Evolutionary conservation across 2,329 filamentous ascomycete genomes (phyloP).

Genomic region (Exophiala spinifera): DNA sequence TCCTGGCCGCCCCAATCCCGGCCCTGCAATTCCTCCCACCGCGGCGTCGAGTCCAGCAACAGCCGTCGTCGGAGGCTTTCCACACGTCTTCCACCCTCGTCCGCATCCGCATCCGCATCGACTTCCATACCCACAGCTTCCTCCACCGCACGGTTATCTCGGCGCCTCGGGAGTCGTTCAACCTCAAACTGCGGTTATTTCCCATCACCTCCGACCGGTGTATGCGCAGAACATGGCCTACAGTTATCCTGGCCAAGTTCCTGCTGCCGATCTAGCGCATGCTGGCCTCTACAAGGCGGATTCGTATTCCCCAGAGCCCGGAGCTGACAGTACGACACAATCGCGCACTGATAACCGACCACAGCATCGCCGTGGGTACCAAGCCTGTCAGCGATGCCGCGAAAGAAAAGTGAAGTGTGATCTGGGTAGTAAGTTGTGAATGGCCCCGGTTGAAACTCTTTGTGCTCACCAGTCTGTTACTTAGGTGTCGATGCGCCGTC

Average conservation of each 20-base stretch:
- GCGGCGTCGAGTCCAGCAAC: too few relatives aligned
- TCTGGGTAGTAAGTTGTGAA: constrained; percentile 41
- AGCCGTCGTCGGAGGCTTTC: too few relatives aligned
- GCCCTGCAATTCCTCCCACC: too few relatives aligned
- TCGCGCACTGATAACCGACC: constrained; percentile 14
- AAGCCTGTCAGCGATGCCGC: constrained; percentile 49
- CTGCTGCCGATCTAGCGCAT: constrained; percentile 4
- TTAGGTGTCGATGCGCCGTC: constrained; percentile 80
- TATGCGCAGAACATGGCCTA: constrained; percentile 18
- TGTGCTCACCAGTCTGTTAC: constrained; percentile 22
- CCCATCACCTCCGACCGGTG: constrained; percentile 2
- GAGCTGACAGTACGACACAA: neutral
- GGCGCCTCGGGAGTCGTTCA: constrained; percentile 7
- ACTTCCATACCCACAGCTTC: neutral
- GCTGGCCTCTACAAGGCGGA: constrained; percentile 11
- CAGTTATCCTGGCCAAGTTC: constrained; percentile 11
- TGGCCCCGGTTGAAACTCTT: constrained; percentile 3
- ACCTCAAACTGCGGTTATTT: neutral
- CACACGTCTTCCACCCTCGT: too few relatives aligned
- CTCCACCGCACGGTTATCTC: constrained; percentile 21
- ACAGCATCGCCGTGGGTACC: constrained; percentile 46
- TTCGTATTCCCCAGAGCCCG: constrained; percentile 32
- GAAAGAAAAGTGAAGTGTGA: constrained; percentile 51
- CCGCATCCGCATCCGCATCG: too few relatives aligned
- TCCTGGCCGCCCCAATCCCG: too few relatives aligned